Evolutionary conservation across 2,329 filamentous ascomycete genomes (phyloP).

Genomic region (Claviceps arundinis): DNA sequence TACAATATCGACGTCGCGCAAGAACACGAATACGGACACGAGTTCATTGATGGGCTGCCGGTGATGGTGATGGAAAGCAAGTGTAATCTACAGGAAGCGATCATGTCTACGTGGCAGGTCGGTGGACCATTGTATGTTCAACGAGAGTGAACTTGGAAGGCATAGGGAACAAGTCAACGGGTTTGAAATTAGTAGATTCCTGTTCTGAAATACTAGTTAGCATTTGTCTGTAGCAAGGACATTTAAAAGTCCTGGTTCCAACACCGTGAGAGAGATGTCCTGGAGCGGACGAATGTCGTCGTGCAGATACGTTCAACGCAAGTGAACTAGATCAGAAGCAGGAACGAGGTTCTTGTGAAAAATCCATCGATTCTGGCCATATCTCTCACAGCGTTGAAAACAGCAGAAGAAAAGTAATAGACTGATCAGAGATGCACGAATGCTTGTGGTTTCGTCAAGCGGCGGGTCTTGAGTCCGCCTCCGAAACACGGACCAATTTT

Average conservation of each 20-base stretch:
- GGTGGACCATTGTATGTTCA: background rate
- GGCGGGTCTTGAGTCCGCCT: slow-evolving; percentile 85
- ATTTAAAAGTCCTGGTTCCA: background rate
- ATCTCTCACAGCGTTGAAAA: background rate
- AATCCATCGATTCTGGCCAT: background rate
- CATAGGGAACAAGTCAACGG: background rate
- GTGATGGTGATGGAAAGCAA: no score
- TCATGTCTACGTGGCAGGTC: background rate
- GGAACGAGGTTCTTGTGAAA: background rate
- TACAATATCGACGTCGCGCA: no score
- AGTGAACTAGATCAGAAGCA: background rate
- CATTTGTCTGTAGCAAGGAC: background rate
- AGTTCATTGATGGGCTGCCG: background rate
- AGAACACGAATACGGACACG: background rate
- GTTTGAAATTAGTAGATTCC: background rate
- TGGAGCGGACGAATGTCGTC: background rate
- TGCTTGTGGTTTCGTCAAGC: slow-evolving; percentile 64
- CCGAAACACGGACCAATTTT: slow-evolving; percentile 92
- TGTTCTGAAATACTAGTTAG: background rate
- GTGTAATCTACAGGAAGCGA: background rate
- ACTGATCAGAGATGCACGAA: slow-evolving; percentile 59
- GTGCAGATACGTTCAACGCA: background rate
- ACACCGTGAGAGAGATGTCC: background rate
- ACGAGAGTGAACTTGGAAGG: background rate
- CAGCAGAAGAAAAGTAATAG: background rate